phyloP scores from a whole-genome alignment of 805 yeast genomes.

The Metschnikowia hibisci region DNA sequence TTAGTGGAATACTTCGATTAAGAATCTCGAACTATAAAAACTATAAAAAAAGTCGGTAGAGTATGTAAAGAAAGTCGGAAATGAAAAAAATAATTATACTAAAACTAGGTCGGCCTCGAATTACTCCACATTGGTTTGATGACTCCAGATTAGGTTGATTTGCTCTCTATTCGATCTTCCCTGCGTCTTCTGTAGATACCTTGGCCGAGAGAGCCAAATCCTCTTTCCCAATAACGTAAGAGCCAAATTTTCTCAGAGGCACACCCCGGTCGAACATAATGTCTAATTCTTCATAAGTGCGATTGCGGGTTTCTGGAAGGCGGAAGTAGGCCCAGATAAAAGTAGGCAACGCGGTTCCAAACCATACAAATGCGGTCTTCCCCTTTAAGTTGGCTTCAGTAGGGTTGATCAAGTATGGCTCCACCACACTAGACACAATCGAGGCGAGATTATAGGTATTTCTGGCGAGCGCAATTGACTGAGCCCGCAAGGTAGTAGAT shows the following conservation, averaged over 20 bases:
- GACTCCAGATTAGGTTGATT: background rate
- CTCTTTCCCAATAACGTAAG: slow-evolving; percentile 4
- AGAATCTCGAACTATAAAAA: too few species aligned
- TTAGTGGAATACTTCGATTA: too few species aligned
- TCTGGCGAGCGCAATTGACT: slow-evolving; percentile 12
- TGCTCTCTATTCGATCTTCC: background rate
- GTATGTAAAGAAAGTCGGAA: too few species aligned
- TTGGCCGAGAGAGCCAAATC: slow-evolving; percentile 4
- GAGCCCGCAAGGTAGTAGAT: slow-evolving; percentile 11
- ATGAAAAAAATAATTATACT: too few species aligned
- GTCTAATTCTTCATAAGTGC: slow-evolving; percentile 13
- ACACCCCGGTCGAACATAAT: slow-evolving; percentile 9
- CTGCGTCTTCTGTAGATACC: background rate
- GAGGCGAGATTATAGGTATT: slow-evolving; percentile 11
- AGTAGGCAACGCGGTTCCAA: slow-evolving; percentile 17
- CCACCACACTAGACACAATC: slow-evolving; percentile 11
- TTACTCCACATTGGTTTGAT: too few species aligned
- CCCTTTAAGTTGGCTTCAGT: slow-evolving; percentile 12
- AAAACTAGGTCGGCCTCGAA: too few species aligned
- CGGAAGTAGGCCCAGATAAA: slow-evolving; percentile 30
- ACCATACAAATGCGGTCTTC: slow-evolving; percentile 12
- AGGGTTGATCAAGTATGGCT: slow-evolving; percentile 12
- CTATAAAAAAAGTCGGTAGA: too few species aligned
- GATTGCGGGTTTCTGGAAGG: slow-evolving; percentile 9
- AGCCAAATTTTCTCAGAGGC: slow-evolving; percentile 6